Evolutionary conservation across 1,139 yeast species (phyloP).

Genomic region (Yamadazyma trypodendri): DNA sequence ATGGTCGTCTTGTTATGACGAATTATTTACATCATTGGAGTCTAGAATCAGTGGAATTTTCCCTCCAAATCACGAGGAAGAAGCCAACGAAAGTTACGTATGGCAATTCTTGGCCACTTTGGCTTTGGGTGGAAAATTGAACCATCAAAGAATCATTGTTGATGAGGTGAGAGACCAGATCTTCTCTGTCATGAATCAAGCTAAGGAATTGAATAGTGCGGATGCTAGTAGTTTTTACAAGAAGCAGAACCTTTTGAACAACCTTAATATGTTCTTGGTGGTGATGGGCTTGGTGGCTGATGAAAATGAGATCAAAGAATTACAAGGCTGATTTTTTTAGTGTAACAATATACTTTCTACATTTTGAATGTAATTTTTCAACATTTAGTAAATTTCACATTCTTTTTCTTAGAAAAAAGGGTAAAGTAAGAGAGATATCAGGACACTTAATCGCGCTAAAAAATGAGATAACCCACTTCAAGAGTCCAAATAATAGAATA

Average conservation of each 20-base stretch:
- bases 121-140: constrained; percentile 88
- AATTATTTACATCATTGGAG: constrained; percentile 74
- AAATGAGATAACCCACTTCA: too few species aligned
- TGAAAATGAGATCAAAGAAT: constrained; percentile 56
- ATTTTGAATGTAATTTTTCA: constrained; percentile 2
- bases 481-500: too few species aligned
- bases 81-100: constrained; percentile 64
- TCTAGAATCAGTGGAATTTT: constrained; percentile 76
- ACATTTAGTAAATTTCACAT: background rate
- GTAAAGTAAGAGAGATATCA: too few species aligned
- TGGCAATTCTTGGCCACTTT: constrained; percentile 98
- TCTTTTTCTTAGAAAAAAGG: too few species aligned
- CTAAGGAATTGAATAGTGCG: constrained; percentile 61
- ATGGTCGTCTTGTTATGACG: constrained; percentile 85
- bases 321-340: constrained; percentile 22
- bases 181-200: constrained; percentile 82
- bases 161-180: constrained; percentile 94
- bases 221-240: constrained; percentile 56
- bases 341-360: too few species aligned
- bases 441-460: too few species aligned
- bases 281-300: constrained; percentile 97
- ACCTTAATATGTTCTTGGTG: constrained; percentile 87
- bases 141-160: constrained; percentile 90
- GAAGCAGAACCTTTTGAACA: constrained; percentile 67
- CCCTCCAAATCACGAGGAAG: constrained; percentile 61